phyloP scores from a whole-genome alignment of 306 rosid species.

The Cucumis hystrix region DNA sequence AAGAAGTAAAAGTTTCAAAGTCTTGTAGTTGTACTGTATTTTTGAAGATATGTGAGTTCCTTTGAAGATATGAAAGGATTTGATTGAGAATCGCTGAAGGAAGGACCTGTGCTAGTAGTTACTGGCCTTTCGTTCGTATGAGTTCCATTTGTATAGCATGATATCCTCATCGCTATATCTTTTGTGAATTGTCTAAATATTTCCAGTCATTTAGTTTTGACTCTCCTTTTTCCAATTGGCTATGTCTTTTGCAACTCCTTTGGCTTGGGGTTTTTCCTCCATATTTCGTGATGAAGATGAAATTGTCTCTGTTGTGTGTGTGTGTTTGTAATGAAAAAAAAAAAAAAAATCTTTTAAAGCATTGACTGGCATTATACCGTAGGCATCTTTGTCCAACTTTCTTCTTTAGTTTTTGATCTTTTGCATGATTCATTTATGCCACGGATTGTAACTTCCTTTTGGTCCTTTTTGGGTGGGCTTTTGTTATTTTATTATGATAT shows the following conservation, averaged over 20 bases:
- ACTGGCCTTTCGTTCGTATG: conserved; percentile 64
- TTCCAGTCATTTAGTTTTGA: no score
- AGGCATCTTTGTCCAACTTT: background rate
- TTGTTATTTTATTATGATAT: background rate
- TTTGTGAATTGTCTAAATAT: no score
- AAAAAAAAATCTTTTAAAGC: background rate
- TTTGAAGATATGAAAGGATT: background rate
- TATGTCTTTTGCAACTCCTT: no score
- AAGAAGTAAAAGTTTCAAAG: no score
- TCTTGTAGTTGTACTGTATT: no score
- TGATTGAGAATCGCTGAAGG: conserved; percentile 6
- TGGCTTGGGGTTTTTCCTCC: no score
- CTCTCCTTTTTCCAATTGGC: no score
- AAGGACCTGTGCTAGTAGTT: conserved; percentile 24
- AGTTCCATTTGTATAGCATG: background rate
- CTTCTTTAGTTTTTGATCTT: background rate
- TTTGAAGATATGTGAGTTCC: no score
- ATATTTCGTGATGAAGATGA: no score
- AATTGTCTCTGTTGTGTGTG: no score
- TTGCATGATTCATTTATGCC: background rate
- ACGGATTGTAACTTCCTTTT: background rate
- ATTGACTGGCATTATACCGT: background rate
- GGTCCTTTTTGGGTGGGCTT: background rate
- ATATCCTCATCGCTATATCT: no score
- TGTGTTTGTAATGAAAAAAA: no score